phyloP scores from a whole-genome alignment of 31 red algal species.

The Asparagopsis taxiformis region DNA sequence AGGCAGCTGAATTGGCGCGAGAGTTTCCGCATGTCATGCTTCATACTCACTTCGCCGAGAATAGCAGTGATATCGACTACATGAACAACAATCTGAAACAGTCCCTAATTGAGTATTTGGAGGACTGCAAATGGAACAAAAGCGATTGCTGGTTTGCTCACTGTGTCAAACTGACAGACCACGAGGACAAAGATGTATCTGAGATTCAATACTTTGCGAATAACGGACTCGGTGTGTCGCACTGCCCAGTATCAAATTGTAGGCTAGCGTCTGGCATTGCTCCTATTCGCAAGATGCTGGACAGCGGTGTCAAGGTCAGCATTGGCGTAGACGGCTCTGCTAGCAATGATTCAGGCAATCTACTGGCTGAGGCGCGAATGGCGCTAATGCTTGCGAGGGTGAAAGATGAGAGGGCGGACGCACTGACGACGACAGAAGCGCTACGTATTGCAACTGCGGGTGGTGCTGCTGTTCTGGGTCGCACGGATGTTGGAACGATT shows the following conservation, averaged over 20 bases:
- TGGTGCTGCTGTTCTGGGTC: constrained; percentile 46
- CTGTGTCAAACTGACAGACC: constrained; percentile 31
- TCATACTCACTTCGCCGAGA: constrained; percentile 70
- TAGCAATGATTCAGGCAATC: constrained; percentile 51
- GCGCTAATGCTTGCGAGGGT: constrained; percentile 52
- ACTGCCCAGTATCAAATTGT: constrained; percentile 68
- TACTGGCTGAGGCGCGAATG: constrained; percentile 59
- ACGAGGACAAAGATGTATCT: constrained; percentile 23
- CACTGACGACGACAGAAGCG: constrained; percentile 27
- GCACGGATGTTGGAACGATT: constrained; percentile 41
- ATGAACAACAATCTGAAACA: constrained; percentile 42
- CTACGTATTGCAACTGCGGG: constrained; percentile 49
- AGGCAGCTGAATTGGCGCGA: constrained; percentile 32
- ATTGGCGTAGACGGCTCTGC: constrained; percentile 67
- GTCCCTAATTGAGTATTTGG: constrained; percentile 39
- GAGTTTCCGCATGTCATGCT: constrained; percentile 43
- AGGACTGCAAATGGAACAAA: constrained; percentile 50
- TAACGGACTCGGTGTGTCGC: constrained; percentile 44
- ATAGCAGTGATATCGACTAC: constrained; percentile 38
- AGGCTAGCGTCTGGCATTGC: constrained; percentile 55
- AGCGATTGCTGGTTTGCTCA: constrained; percentile 63
- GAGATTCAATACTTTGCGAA: constrained; percentile 39
- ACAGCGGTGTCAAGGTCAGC: constrained; percentile 27
- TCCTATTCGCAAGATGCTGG: constrained; percentile 38
- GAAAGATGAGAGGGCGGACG: constrained; percentile 30